Conservation (phyloP, 192 early-diverging fungal species). For the Umbelopsis vinacea region DNA sequence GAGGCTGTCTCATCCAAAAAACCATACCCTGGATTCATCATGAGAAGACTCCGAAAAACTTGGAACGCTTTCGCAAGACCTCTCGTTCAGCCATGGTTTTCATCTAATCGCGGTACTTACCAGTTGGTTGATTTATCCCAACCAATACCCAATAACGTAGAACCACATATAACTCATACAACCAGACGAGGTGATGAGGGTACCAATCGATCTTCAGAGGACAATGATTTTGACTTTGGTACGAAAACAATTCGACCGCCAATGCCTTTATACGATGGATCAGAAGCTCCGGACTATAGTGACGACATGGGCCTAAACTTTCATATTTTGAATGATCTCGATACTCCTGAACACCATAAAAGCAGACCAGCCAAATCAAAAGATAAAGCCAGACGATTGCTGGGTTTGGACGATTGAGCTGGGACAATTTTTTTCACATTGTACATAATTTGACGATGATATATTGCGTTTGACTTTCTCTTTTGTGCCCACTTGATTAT, state of each 20-base stretch:
- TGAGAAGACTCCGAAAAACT: constrained; percentile 8
- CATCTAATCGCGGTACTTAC: constrained; percentile 1
- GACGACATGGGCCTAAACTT: constrained; percentile 38
- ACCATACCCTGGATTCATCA: background rate
- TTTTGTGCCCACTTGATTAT: background rate
- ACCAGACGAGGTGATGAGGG: background rate
- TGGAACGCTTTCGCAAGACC: background rate
- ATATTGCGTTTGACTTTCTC: background rate
- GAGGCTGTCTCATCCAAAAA: background rate
- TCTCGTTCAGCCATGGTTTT: background rate
- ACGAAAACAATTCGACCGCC: constrained; percentile 36
- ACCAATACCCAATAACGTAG: background rate
- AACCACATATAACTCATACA: background rate
- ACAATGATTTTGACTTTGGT: constrained; percentile 27
- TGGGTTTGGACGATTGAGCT: constrained; percentile 9
- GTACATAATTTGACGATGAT: constrained; percentile 4
- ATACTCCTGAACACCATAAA: background rate
- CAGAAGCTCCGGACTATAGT: constrained; percentile 28
- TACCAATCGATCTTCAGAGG: background rate
- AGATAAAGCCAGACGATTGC: background rate
- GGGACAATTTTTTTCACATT: background rate
- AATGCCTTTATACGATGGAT: constrained; percentile 13
- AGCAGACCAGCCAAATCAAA: background rate
- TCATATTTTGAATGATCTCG: constrained; percentile 15
- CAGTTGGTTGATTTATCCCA: background rate